Evolutionary conservation across 371 early-diverging fungal genomes (phyloP).

Genomic region (Saksenaea oblongispora): DNA sequence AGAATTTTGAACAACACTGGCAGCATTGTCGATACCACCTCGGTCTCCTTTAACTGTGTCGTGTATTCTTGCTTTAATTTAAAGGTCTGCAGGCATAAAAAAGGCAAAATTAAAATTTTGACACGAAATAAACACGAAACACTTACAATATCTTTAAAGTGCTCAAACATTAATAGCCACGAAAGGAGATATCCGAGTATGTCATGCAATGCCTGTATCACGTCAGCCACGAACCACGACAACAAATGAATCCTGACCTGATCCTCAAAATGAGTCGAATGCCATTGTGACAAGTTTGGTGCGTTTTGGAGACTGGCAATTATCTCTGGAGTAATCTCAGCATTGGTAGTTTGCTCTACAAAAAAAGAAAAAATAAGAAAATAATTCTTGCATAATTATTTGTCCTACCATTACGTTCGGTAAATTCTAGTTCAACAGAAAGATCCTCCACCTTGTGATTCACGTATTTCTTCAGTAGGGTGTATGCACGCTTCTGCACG

Average conservation of each 20-base stretch:
- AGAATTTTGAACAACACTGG: slow-evolving; percentile 66
- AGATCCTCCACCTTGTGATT: slow-evolving; percentile 44
- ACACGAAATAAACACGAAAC: not conserved
- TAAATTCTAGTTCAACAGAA: slow-evolving; percentile 53
- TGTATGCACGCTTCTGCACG: slow-evolving; percentile 50
- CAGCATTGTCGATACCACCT: slow-evolving; percentile 56
- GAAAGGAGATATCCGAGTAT: slow-evolving; percentile 69
- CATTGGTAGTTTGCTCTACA: slow-evolving; percentile 22
- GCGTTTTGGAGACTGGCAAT: slow-evolving; percentile 24
- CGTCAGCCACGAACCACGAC: not conserved
- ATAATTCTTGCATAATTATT: not conserved
- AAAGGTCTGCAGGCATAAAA: slow-evolving; percentile 60
- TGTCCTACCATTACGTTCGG: slow-evolving; percentile 25
- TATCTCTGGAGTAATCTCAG: slow-evolving; percentile 20
- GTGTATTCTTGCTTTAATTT: slow-evolving; percentile 69
- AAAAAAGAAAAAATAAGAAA: not conserved
- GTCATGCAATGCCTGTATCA: slow-evolving; percentile 26
- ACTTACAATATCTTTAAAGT: slow-evolving; percentile 81
- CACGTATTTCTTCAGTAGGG: slow-evolving; percentile 39
- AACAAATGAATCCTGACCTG: slow-evolving; percentile 11
- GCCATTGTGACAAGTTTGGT: slow-evolving; percentile 29
- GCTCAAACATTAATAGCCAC: slow-evolving; percentile 76
- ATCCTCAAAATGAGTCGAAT: slow-evolving; percentile 17
- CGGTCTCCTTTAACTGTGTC: slow-evolving; percentile 60
- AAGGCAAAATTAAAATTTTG: not conserved